A percentile compares a stretch with the other conserved stretches of the same genome.
phyloP scores from a whole-genome alignment of 2,329 filamentous ascomycete genomes.

The Dactylellina sp. region DNA sequence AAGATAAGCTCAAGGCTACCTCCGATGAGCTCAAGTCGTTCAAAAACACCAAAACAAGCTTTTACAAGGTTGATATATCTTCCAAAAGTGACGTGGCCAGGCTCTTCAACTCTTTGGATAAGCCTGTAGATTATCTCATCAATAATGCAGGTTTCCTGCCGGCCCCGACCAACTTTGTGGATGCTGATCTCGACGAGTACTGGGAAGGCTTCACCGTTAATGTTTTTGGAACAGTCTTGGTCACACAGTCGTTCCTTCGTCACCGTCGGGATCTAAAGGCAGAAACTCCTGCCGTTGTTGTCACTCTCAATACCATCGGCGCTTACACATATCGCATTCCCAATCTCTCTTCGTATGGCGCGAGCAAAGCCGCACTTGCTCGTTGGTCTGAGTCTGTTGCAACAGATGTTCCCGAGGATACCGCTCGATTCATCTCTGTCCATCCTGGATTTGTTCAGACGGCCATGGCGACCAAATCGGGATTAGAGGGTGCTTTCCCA shows the following conservation, averaged over 20 bases:
- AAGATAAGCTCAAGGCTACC: conserved; percentile 61
- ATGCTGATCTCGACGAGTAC: conserved; percentile 58
- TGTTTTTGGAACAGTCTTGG: conserved; percentile 58
- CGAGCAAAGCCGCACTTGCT: conserved; percentile 12
- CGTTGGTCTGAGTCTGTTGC: conserved; percentile 13
- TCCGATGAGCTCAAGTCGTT: conserved; percentile 55
- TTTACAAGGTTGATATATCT: conserved; percentile 57
- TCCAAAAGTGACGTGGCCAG: conserved; percentile 24
- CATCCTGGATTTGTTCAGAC: conserved; percentile 5
- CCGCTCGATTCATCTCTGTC: conserved; percentile 1
- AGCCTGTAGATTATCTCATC: conserved; percentile 60
- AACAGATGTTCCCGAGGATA: not conserved
- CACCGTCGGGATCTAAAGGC: conserved; percentile 29
- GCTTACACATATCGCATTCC: not conserved
- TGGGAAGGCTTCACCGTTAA: conserved; percentile 61
- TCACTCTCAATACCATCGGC: conserved; percentile 59
- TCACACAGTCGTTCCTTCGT: conserved; percentile 58
- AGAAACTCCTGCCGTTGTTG: conserved; percentile 53
- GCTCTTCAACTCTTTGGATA: conserved; percentile 14
- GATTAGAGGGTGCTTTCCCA: conserved; percentile 1
- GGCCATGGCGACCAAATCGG: conserved; percentile 8
- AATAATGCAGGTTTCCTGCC: conserved; percentile 61
- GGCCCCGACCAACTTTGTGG: conserved; percentile 49
- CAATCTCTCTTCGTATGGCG: not conserved
- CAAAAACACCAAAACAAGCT: not conserved